These are phyloP conservation scores for Coccomyxa subellipsoidea DNA, from an alignment of 163 green algal genomes.

Conservation along the genomic window DNA sequence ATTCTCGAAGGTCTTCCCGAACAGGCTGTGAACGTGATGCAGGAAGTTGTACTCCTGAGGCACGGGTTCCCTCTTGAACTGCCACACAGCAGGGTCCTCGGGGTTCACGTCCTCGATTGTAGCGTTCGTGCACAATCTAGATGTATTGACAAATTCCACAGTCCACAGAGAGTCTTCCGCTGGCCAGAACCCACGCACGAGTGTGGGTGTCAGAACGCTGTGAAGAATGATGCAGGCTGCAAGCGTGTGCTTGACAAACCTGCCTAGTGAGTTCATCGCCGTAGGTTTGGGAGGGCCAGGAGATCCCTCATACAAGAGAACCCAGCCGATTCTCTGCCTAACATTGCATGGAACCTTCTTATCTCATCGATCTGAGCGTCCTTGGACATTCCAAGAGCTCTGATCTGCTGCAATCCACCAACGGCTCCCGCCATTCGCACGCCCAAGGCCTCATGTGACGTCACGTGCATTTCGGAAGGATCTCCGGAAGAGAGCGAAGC, in stretches of 20 bases:
- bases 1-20: background rate
- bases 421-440: background rate
- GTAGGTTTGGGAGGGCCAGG: background rate
- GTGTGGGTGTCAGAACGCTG: background rate
- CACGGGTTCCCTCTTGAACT: background rate
- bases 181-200: background rate
- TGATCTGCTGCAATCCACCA: background rate
- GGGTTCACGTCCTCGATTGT: conserved; percentile 2
- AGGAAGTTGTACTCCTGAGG: background rate
- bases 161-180: background rate
- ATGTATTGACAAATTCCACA: background rate
- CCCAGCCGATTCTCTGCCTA: background rate
- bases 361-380: too few relatives aligned
- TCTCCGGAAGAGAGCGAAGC: too few relatives aligned
- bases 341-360: background rate
- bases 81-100: background rate
- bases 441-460: background rate
- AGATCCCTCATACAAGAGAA: background rate
- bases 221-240: background rate
- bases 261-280: background rate
- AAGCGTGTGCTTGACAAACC: background rate
- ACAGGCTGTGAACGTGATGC: background rate
- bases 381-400: too few relatives aligned
- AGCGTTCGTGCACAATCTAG: background rate
- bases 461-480: too few relatives aligned